Conservation (phyloP, 2,329 filamentous ascomycete species). For the Coniochaeta hoffmannii region DNA sequence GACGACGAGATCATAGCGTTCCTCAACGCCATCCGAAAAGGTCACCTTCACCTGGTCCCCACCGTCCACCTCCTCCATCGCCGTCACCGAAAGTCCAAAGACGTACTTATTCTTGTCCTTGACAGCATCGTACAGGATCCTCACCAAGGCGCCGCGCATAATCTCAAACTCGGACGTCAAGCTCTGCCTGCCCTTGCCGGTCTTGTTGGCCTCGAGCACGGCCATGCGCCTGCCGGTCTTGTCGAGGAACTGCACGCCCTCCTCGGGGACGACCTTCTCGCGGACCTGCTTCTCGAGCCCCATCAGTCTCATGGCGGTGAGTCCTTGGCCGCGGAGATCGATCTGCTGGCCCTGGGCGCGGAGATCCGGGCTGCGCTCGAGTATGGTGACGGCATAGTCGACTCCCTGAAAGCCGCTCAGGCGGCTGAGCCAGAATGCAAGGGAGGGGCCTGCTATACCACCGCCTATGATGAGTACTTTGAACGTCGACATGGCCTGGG, state of each 20-base stretch:
- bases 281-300: conserved; percentile 29
- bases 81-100: conserved; percentile 17
- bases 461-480: conserved; percentile 41
- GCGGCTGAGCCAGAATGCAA: conserved; percentile 32
- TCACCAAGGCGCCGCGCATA: conserved; percentile 48
- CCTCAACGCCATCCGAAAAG: conserved; percentile 34
- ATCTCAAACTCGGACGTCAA: conserved; percentile 52
- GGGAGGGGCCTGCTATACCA: conserved; percentile 35
- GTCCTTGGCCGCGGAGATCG: conserved; percentile 35
- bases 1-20: conserved; percentile 42
- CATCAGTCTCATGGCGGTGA: conserved; percentile 29
- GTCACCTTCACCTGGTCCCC: conserved; percentile 15
- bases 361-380: conserved; percentile 30
- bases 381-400: conserved; percentile 30
- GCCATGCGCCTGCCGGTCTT: conserved; percentile 26
- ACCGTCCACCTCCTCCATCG: conserved; percentile 19
- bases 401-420: conserved; percentile 9
- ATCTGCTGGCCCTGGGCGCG: conserved; percentile 36
- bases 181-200: conserved; percentile 32
- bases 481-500: conserved; percentile 17
- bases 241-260: conserved; percentile 40
- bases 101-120: conserved; percentile 16
- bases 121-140: conserved; percentile 37
- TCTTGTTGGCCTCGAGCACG: conserved; percentile 29
- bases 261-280: conserved; percentile 33